phyloP scores from a whole-genome alignment of 495 filamentous ascomycete species.

The Xylaria scruposa region DNA sequence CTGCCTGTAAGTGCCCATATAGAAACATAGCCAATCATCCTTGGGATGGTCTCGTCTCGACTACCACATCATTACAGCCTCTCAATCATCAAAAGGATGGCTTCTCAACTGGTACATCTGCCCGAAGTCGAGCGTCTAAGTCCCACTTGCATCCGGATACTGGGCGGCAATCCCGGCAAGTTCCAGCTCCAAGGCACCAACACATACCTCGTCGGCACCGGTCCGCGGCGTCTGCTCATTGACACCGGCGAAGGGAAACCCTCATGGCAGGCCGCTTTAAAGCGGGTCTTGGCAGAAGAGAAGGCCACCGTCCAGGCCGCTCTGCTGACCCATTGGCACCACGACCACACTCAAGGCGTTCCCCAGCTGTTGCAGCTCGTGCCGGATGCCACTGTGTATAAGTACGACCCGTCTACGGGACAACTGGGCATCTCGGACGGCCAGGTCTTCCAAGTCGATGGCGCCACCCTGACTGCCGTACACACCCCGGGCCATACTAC shows the following conservation, averaged over 20 bases:
- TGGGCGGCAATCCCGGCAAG: conserved; percentile 83
- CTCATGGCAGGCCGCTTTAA: conserved; percentile 65
- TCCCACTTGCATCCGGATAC: conserved; percentile 70
- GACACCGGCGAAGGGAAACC: conserved; percentile 79
- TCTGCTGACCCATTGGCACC: conserved; percentile 90
- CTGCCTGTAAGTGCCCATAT: neutral
- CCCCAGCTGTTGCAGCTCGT: conserved; percentile 66
- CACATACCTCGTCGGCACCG: conserved; percentile 83
- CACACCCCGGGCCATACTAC: conserved; percentile 85
- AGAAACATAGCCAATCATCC: neutral
- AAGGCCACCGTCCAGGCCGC: conserved; percentile 66
- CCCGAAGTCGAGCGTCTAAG: conserved; percentile 72
- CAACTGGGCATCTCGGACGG: conserved; percentile 70
- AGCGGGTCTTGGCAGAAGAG: conserved; percentile 67
- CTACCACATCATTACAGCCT: neutral
- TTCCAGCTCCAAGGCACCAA: conserved; percentile 73
- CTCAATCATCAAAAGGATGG: conserved; percentile 34
- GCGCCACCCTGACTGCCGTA: conserved; percentile 75
- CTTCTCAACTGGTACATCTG: conserved; percentile 52
- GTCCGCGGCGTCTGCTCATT: conserved; percentile 70
- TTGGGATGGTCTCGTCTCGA: conserved; percentile 14
- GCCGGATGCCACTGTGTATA: conserved; percentile 63
- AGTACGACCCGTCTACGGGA: conserved; percentile 54
- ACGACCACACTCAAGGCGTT: conserved; percentile 81
- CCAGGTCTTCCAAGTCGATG: conserved; percentile 75